Conservation (phyloP, 2,329 filamentous ascomycete genomes). For the Arachnomyces sp. region DNA sequence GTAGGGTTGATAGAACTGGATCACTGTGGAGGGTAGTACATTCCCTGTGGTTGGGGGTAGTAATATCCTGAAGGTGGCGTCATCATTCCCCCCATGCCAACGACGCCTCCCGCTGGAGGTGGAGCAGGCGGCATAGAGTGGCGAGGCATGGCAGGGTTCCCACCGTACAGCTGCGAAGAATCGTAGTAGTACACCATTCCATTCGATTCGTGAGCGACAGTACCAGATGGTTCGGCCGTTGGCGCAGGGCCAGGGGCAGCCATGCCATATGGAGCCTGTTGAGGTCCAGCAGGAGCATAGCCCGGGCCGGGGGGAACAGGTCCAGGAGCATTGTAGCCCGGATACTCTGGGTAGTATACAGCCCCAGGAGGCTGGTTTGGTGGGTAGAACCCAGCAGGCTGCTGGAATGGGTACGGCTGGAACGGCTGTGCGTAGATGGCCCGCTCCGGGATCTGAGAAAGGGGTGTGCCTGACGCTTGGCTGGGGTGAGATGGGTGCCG, state of each 20-base stretch:
- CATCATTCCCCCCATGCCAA: conserved; percentile 74
- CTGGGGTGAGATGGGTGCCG: conserved; percentile 62
- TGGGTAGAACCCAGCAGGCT: conserved; percentile 51
- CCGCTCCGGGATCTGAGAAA: conserved; percentile 87
- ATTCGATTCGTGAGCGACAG: conserved; percentile 78
- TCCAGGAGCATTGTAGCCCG: conserved; percentile 37
- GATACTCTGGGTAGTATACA: conserved; percentile 55
- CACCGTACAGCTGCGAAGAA: conserved; percentile 53
- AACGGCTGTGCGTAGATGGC: conserved; percentile 86
- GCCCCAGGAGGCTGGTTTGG: conserved; percentile 48
- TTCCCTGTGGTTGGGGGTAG: conserved; percentile 46
- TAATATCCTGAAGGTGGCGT: conserved; percentile 50
- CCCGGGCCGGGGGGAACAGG: conserved; percentile 39
- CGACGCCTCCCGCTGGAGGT: conserved; percentile 44
- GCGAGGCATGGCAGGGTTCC: conserved; percentile 40
- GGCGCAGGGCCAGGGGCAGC: conserved; percentile 19
- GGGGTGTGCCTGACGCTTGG: conserved; percentile 67
- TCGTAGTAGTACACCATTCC: conserved; percentile 97
- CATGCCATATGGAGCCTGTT: conserved; percentile 36
- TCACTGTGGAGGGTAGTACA: conserved; percentile 50
- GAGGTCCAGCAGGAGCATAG: conserved; percentile 22
- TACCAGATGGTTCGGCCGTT: conserved; percentile 35
- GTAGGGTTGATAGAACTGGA: too few relatives aligned
- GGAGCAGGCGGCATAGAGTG: conserved; percentile 43
- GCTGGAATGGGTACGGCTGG: conserved; percentile 62